phyloP scores from a whole-genome alignment of 768 basidiomycete species.

The Boletus fagicola region DNA sequence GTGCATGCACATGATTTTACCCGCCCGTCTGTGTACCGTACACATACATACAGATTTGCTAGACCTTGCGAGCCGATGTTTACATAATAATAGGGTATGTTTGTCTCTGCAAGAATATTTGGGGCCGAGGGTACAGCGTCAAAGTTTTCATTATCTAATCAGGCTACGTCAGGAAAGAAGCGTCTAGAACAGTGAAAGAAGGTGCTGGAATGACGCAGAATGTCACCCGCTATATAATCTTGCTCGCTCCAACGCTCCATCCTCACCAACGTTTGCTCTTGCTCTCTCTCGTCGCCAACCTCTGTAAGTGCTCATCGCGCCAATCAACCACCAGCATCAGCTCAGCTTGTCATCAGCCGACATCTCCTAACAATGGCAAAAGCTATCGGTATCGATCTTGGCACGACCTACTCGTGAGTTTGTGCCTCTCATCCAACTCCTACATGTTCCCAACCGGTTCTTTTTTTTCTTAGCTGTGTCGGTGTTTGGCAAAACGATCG shows the following conservation, averaged over 20 bases:
- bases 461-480: constrained; percentile 67
- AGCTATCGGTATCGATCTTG: constrained; percentile 88
- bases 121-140: background rate
- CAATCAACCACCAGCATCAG: background rate
- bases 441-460: constrained; percentile 8
- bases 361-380: constrained; percentile 48
- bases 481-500: constrained; percentile 99
- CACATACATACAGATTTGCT: constrained; percentile 28
- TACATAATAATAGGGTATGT: constrained; percentile 3
- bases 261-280: constrained; percentile 15
- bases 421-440: background rate
- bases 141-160: constrained; percentile 34
- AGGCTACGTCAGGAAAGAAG: constrained; percentile 31
- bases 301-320: constrained; percentile 20
- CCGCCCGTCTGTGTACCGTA: constrained; percentile 23
- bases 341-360: constrained; percentile 10
- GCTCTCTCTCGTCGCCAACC: constrained; percentile 8
- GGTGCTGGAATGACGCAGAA: constrained; percentile 35
- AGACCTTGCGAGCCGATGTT: constrained; percentile 20
- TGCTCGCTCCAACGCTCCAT: background rate
- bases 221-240: constrained; percentile 31
- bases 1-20: constrained; percentile 30
- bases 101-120: background rate
- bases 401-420: constrained; percentile 89
- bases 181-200: constrained; percentile 35